Conservation (phyloP, 495 filamentous ascomycete species). For the Barbatosphaeria neglecta region DNA sequence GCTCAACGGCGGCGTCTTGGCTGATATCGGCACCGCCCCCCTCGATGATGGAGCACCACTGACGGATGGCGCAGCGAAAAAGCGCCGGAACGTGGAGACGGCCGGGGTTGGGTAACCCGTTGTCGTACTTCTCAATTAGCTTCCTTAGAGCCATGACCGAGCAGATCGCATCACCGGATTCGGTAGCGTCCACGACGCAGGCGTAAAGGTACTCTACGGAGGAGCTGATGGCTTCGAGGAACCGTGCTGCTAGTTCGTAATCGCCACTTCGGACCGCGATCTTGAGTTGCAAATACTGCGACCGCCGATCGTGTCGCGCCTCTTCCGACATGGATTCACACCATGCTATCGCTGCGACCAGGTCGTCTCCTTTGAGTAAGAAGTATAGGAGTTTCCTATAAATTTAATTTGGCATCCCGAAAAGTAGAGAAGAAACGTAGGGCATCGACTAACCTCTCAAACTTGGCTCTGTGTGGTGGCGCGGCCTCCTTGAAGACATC, state of each 20-base stretch:
- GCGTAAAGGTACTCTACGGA: slow-evolving; percentile 50
- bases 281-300: slow-evolving; percentile 65
- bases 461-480: slow-evolving; percentile 49
- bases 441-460: slow-evolving; percentile 57
- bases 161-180: slow-evolving; percentile 45
- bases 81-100: slow-evolving; percentile 55
- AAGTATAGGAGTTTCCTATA: slow-evolving; percentile 61
- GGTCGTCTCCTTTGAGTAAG: slow-evolving; percentile 43
- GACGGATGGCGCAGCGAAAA: slow-evolving; percentile 49
- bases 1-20: slow-evolving; percentile 20
- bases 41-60: slow-evolving; percentile 45
- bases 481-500: slow-evolving; percentile 52
- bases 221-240: slow-evolving; percentile 40
- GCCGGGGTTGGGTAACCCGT: slow-evolving; percentile 31
- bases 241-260: slow-evolving; percentile 42
- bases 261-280: slow-evolving; percentile 51
- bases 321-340: slow-evolving; percentile 50
- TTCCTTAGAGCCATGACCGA: slow-evolving; percentile 47
- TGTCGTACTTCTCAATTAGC: slow-evolving; percentile 45
- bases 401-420: slow-evolving; percentile 6
- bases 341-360: slow-evolving; percentile 38
- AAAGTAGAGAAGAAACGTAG: slow-evolving; percentile 6
- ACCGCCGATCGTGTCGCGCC: slow-evolving; percentile 46
- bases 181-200: slow-evolving; percentile 65
- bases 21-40: slow-evolving; percentile 10